Evolutionary conservation across 768 basidiomycete genomes (phyloP).

Genomic region (Phylloporus scabripes): DNA sequence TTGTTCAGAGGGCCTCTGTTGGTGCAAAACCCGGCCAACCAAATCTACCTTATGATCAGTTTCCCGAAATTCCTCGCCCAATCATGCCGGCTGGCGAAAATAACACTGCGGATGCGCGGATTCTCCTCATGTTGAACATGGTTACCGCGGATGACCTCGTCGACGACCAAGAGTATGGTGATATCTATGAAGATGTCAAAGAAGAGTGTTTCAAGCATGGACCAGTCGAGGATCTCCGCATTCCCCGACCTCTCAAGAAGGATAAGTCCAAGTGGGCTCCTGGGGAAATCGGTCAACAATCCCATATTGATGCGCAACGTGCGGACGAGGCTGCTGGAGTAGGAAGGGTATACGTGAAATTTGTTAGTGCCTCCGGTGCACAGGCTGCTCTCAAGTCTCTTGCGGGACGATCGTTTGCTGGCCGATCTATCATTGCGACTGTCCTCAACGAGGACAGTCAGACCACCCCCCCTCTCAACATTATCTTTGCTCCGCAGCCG

Average conservation of each 20-base stretch:
- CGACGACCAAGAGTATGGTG: conserved; percentile 89
- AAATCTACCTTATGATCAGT: conserved; percentile 70
- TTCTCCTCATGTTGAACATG: conserved; percentile 98
- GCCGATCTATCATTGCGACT: conserved; percentile 83
- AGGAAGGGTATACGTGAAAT: conserved; percentile 94
- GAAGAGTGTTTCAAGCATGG: conserved; percentile 85
- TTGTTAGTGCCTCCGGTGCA: conserved; percentile 55
- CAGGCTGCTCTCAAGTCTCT: conserved; percentile 73
- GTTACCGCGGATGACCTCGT: conserved; percentile 87
- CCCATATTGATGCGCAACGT: conserved; percentile 60
- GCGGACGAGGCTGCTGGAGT: conserved; percentile 89
- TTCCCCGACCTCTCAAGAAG: conserved; percentile 85
- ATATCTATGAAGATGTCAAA: conserved; percentile 91
- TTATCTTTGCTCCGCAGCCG: conserved; percentile 82
- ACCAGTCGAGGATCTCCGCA: conserved; percentile 73
- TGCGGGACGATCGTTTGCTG: conserved; percentile 85
- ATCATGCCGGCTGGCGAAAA: conserved; percentile 82
- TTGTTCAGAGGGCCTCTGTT: conserved; percentile 94
- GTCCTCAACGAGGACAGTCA: conserved; percentile 78
- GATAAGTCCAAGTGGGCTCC: conserved; percentile 73
- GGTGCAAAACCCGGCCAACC: conserved; percentile 75
- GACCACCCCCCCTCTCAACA: conserved; percentile 73
- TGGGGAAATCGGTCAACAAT: conserved; percentile 55
- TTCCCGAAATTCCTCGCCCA: conserved; percentile 79
- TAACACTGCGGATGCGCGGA: conserved; percentile 58